Evolutionary conservation across 148 eudicot genomes (phyloP).

Genomic region (Nepenthes gracilis): DNA sequence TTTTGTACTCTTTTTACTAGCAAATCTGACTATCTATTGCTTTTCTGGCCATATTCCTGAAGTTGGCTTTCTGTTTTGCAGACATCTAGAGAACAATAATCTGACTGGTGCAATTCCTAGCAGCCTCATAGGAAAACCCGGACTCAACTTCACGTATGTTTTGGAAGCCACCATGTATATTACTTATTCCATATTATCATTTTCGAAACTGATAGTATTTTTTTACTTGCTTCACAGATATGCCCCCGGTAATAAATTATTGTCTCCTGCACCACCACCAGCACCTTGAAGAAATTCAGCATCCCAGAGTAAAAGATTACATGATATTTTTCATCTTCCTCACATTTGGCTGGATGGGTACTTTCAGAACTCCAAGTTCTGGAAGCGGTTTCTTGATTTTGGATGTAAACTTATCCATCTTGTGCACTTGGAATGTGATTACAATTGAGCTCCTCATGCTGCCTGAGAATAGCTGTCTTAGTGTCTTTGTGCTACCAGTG

Average conservation of each 20-base stretch:
- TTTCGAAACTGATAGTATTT: slow-evolving; percentile 1
- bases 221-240: slow-evolving; percentile 24
- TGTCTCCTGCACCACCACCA: slow-evolving; percentile 22
- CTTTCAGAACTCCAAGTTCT: no score
- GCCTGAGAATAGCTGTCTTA: no score
- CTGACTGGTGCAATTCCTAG: slow-evolving; percentile 65
- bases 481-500: no score
- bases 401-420: background rate
- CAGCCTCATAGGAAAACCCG: slow-evolving; percentile 44
- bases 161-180: background rate
- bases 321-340: background rate
- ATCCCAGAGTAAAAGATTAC: background rate
- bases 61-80: slow-evolving; percentile 16
- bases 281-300: background rate
- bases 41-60: background rate
- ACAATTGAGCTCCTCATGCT: no score
- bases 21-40: background rate
- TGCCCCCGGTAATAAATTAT: slow-evolving; percentile 58
- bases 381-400: no score
- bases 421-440: background rate
- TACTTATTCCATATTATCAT: background rate
- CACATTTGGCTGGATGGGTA: no score
- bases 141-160: slow-evolving; percentile 61
- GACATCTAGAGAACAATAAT: slow-evolving; percentile 69
- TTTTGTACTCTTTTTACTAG: background rate